Percentiles rank a stretch among this genome's conserved stretches.
Conservation (phyloP, 352 stramenopile genomes). For the Globisporangium acanthophoron region DNA sequence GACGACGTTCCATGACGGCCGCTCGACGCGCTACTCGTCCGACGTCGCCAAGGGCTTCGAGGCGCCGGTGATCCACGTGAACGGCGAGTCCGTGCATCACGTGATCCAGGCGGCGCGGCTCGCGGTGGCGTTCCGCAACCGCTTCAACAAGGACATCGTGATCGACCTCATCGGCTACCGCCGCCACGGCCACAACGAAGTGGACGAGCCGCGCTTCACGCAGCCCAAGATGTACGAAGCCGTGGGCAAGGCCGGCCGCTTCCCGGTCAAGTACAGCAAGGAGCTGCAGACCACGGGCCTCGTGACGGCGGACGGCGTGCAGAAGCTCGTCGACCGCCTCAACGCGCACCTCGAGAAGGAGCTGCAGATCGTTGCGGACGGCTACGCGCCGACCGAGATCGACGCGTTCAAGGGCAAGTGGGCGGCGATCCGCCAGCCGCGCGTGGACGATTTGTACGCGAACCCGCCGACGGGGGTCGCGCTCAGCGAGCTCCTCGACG, state of each 20-base stretch:
- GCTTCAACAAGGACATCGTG: conserved; percentile 84
- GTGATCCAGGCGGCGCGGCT: conserved; percentile 74
- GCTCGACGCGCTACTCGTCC: conserved; percentile 79
- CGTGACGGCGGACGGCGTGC: conserved; percentile 42
- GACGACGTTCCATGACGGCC: conserved; percentile 73
- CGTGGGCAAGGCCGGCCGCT: conserved; percentile 55
- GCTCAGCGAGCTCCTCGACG: conserved; percentile 44
- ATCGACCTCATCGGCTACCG: conserved; percentile 84
- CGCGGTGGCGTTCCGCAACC: conserved; percentile 76
- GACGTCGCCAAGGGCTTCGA: conserved; percentile 84
- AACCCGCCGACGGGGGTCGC: conserved; percentile 49
- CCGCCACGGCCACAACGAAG: conserved; percentile 87
- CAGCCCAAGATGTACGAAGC: conserved; percentile 85
- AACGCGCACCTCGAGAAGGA: conserved; percentile 67
- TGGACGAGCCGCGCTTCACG: conserved; percentile 86
- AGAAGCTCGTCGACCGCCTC: conserved; percentile 52
- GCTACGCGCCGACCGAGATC: conserved; percentile 59
- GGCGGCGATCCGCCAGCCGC: conserved; percentile 44
- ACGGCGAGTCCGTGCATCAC: conserved; percentile 72
- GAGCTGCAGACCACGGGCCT: conserved; percentile 55
- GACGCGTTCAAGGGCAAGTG: conserved; percentile 79
- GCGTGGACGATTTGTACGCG: conserved; percentile 42
- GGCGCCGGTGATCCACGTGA: conserved; percentile 84
- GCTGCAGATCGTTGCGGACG: conserved; percentile 41
- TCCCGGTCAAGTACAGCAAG: conserved; percentile 65